A percentile compares a stretch with the other conserved stretches of the same genome.
Conservation (phyloP, 176 grass and related monocot species). For the Carex littledalei region DNA sequence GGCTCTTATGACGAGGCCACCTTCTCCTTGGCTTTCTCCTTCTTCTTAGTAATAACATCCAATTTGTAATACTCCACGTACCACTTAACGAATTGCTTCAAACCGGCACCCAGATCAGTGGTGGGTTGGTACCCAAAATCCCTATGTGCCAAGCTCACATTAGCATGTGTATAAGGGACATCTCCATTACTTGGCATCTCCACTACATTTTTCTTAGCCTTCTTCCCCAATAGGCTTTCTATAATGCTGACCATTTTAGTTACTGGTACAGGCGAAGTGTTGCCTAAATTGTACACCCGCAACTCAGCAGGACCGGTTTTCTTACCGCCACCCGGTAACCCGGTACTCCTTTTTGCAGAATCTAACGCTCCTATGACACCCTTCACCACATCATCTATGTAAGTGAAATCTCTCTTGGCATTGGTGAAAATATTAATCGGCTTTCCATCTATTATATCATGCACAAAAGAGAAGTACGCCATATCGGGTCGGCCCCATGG, state of each 20-base stretch:
- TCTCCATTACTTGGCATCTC: constrained; percentile 92
- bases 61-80: constrained; percentile 72
- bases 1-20: constrained; percentile 35
- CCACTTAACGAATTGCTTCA: constrained; percentile 82
- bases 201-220: constrained; percentile 84
- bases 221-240: constrained; percentile 74
- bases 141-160: constrained; percentile 66
- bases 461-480: constrained; percentile 93
- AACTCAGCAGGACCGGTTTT: constrained; percentile 61
- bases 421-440: constrained; percentile 73
- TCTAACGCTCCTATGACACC: constrained; percentile 84
- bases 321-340: constrained; percentile 40
- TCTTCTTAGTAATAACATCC: constrained; percentile 40
- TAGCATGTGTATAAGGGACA: constrained; percentile 93
- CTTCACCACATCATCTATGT: constrained; percentile 94
- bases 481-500: constrained; percentile 96
- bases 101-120: constrained; percentile 71
- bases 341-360: constrained; percentile 69
- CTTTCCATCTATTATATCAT: constrained; percentile 62
- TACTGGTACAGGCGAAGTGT: constrained; percentile 86
- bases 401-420: constrained; percentile 85
- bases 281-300: constrained; percentile 90
- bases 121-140: constrained; percentile 91
- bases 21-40: constrained; percentile 36
- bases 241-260: constrained; percentile 76